Evolutionary conservation across 2,329 filamentous ascomycete genomes (phyloP), one percentile per base, ranked within the genome.

Genomic region (Pyrenochaeta sp.): DNA sequence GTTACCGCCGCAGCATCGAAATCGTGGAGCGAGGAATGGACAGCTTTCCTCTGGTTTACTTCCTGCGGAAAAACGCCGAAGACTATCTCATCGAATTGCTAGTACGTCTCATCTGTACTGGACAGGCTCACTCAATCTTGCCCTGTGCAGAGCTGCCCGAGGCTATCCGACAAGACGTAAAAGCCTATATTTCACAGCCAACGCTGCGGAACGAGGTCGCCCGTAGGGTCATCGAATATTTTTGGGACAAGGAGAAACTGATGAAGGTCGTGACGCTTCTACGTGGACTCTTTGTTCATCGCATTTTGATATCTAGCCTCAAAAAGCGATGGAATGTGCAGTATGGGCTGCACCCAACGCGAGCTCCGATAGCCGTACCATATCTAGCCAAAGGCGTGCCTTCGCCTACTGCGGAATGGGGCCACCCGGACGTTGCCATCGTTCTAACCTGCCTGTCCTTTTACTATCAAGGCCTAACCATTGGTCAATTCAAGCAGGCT

Each of bases 281-380:
- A 0, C 84, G 90, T 0, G 90, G 90, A 0, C 75, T 92, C 0
- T 69, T 92, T 0, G 80, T 85, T 0, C 82, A 87, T 53, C 78
- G 84, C 0, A 86, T 92, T 2, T 72, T 92, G 0, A 68, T 85
- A 1, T 82, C 88, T 27, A 84, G 81, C 2, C 67, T 90, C 0
- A 84, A 85, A 50, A 91, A 90, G 68, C 77, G 86, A 3, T 91
- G 85, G 85, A 88, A 89, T 28, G 89, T 92, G 0, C 81, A 87
- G 43, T 93, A 81, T 60, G 80, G 81, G 0, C 61, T 81, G 0
- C 71, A 79, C 54, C 69, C 84, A 0, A 45, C 59, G 0, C 80
- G 90, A 13, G 79, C 83, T 40, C 86, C 86, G 0, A 83, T 90
- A 5, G 88, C 89, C 0, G 90, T 92, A 0, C 90, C 71, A 42